Conservation (phyloP, 2,329 filamentous ascomycete genomes). For the Hirsutella minnesotensis region DNA sequence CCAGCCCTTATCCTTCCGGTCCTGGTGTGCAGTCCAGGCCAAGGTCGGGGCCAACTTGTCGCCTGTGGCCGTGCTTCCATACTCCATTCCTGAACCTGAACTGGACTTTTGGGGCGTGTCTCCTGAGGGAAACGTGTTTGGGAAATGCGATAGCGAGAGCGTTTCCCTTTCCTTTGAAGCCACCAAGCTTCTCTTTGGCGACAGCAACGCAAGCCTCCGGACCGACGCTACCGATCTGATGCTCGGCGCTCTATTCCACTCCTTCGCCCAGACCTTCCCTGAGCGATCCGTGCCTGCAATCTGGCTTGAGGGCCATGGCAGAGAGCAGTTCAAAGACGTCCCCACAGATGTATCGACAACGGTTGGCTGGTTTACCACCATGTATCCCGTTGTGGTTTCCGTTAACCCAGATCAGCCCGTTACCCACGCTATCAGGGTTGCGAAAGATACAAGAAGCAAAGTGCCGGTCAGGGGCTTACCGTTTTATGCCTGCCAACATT, state of each 20-base stretch:
- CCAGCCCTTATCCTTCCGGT: constrained; percentile 18
- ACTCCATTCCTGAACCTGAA: constrained; percentile 6
- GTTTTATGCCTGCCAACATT: constrained; percentile 24
- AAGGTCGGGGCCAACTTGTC: constrained; percentile 1
- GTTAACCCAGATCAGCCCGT: constrained; percentile 2
- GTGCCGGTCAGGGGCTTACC: constrained; percentile 22
- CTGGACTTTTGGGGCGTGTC: constrained; percentile 9
- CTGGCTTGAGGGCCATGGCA: constrained; percentile 29
- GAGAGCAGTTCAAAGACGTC: constrained; percentile 15
- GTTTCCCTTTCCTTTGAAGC: constrained; percentile 5
- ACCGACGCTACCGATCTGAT: constrained; percentile 27
- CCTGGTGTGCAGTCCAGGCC: constrained; percentile 15
- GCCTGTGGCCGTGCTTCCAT: constrained; percentile 4
- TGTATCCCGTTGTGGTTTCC: constrained; percentile 19
- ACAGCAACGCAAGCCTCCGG: constrained; percentile 16
- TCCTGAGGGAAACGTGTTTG: constrained; percentile 3
- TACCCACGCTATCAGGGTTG: constrained; percentile 8
- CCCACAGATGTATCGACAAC: constrained; percentile 23
- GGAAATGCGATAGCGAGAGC: not conserved
- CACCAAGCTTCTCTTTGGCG: constrained; percentile 7
- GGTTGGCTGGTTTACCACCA: constrained; percentile 34
- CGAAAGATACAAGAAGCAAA: constrained; percentile 22
- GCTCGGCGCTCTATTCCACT: constrained; percentile 18
- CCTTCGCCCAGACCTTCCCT: constrained; percentile 21
- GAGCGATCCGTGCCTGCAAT: constrained; percentile 21